Evolutionary conservation across 768 basidiomycete genomes (phyloP).

Genomic region (Dacryopinax spathularia): DNA sequence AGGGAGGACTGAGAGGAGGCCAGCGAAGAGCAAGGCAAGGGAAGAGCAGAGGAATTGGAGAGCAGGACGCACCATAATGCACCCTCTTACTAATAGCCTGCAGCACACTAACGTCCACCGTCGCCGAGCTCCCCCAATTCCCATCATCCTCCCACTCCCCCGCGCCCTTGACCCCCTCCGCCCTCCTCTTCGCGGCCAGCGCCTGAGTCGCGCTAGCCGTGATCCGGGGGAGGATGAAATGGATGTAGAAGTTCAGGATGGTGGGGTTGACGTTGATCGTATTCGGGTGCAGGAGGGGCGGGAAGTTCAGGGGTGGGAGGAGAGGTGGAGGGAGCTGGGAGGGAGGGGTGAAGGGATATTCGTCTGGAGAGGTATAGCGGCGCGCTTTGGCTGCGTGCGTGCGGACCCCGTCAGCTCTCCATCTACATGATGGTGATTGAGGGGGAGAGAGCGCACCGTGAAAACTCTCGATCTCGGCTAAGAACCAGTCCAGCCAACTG

Average conservation of each 20-base stretch:
- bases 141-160: constrained; percentile 81
- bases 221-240: constrained; percentile 78
- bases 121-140: constrained; percentile 92
- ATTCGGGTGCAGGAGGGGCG: constrained; percentile 64
- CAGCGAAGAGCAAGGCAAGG: neutral
- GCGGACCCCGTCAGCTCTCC: neutral
- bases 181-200: constrained; percentile 52
- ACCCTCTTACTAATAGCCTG: constrained; percentile 97
- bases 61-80: constrained; percentile 64
- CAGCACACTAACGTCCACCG: constrained; percentile 89
- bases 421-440: neutral
- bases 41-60: neutral
- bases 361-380: constrained; percentile 93
- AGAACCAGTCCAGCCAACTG: constrained; percentile 95
- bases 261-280: constrained; percentile 72
- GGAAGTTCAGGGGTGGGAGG: constrained; percentile 56
- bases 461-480: constrained; percentile 87
- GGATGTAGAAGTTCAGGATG: constrained; percentile 80
- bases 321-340: constrained; percentile 66
- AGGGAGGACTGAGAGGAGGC: neutral
- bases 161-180: constrained; percentile 48
- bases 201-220: constrained; percentile 53
- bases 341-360: constrained; percentile 77
- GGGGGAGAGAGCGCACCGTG: constrained; percentile 59
- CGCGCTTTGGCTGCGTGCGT: constrained; percentile 66